phyloP scores from a whole-genome alignment of 495 filamentous ascomycete genomes.

The Tetracladium setigerum region DNA sequence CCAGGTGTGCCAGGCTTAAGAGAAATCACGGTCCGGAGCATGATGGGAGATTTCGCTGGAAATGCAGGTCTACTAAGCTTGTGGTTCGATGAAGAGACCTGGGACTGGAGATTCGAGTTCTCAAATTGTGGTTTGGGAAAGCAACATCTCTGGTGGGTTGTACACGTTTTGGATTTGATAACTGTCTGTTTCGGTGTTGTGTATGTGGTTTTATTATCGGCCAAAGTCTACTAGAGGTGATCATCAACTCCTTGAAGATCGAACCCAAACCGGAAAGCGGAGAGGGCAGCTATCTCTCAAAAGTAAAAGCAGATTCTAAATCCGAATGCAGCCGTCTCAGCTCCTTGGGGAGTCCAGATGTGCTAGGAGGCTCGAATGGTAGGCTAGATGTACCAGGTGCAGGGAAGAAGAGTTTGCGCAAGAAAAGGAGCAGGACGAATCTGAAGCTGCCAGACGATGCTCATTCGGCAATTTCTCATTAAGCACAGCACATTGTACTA shows the following conservation, averaged over 20 bases:
- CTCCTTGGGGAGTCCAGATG: neutral
- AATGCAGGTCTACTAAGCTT: conserved; percentile 79
- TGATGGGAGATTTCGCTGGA: conserved; percentile 94
- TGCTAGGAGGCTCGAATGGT: too few species aligned
- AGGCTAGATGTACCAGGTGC: conserved; percentile 4
- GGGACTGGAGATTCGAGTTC: conserved; percentile 79
- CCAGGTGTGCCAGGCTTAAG: conserved; percentile 50
- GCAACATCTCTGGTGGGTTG: conserved; percentile 92
- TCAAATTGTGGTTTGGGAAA: conserved; percentile 66
- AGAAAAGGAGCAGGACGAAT: conserved; percentile 4
- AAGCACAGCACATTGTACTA: too few species aligned
- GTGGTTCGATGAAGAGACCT: conserved; percentile 70
- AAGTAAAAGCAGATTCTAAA: too few species aligned
- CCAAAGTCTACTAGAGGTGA: neutral
- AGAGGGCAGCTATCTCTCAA: too few species aligned
- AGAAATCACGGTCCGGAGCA: conserved; percentile 91
- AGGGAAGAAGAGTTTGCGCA: conserved; percentile 8
- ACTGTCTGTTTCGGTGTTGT: conserved; percentile 32
- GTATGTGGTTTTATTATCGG: conserved; percentile 11
- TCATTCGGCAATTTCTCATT: too few species aligned
- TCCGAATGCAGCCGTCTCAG: neutral
- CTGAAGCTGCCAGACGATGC: too few species aligned
- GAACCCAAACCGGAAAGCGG: neutral
- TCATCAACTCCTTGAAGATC: neutral
- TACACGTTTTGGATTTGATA: conserved; percentile 65